Evolutionary conservation across 805 yeast species (phyloP).

Genomic region (Wickerhamiella brachini): DNA sequence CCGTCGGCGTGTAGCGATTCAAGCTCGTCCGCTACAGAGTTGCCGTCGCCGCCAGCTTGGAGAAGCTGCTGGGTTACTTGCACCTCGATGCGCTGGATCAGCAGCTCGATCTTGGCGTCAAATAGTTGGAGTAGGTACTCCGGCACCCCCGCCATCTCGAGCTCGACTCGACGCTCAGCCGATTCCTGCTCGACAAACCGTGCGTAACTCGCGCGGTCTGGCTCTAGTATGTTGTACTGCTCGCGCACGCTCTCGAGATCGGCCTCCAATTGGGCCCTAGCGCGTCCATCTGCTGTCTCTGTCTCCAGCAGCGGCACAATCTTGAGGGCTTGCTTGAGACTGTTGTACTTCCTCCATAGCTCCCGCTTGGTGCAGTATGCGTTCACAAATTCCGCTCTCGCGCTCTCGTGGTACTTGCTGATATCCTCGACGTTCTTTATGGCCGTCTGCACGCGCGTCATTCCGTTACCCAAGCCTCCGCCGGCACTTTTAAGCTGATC

Average conservation of each 20-base stretch:
- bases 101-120: not conserved
- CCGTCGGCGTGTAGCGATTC: not conserved
- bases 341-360: not conserved
- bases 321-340: not conserved
- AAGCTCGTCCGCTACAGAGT: not conserved
- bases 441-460: not conserved
- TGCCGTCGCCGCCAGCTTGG: not conserved
- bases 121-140: not conserved
- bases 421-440: not conserved
- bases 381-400: not conserved
- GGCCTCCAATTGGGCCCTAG: not conserved
- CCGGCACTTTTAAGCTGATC: slow-evolving; percentile 23
- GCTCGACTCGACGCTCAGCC: not conserved
- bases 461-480: not conserved
- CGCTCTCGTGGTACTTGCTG: not conserved
- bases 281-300: not conserved
- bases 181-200: not conserved
- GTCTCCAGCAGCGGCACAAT: not conserved
- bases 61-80: not conserved
- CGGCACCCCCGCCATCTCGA: not conserved
- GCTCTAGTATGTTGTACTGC: not conserved
- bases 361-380: not conserved
- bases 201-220: not conserved
- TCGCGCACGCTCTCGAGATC: not conserved
- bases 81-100: not conserved